Evolutionary conservation across 2,329 filamentous ascomycete genomes (phyloP).

Genomic region (Clonostachys sp.): DNA sequence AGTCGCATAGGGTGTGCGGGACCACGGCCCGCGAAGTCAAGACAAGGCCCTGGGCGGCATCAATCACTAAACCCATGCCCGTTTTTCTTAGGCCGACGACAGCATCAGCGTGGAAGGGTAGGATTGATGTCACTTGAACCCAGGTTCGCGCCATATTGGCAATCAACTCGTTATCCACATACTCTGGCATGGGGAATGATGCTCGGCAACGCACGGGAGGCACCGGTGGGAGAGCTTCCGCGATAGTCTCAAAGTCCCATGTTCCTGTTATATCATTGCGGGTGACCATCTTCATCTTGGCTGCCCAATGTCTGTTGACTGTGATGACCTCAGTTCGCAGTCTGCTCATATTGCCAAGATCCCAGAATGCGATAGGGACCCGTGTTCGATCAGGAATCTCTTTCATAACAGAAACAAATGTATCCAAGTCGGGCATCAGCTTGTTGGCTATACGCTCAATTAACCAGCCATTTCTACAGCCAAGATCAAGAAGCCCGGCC

Average conservation of each 20-base stretch:
- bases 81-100: constrained; percentile 92
- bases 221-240: constrained; percentile 73
- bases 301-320: constrained; percentile 92
- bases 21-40: constrained; percentile 92
- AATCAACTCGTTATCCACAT: constrained; percentile 83
- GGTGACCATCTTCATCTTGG: constrained; percentile 87
- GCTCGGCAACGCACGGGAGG: constrained; percentile 71
- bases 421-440: constrained; percentile 79
- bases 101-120: constrained; percentile 96
- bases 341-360: constrained; percentile 90
- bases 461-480: constrained; percentile 86
- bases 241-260: constrained; percentile 91
- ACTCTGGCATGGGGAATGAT: constrained; percentile 87
- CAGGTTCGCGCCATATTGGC: constrained; percentile 93
- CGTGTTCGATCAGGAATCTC: constrained; percentile 76
- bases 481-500: constrained; percentile 90
- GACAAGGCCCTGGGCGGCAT: constrained; percentile 92
- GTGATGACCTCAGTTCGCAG: constrained; percentile 89
- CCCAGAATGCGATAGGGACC: constrained; percentile 92
- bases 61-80: constrained; percentile 92
- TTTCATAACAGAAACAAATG: constrained; percentile 90
- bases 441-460: constrained; percentile 90
- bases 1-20: constrained; percentile 94
- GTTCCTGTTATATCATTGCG: constrained; percentile 86
- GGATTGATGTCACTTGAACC: constrained; percentile 84